phyloP scores from a whole-genome alignment of 164 flowering plant genomes.

The Protea cynaroides region DNA sequence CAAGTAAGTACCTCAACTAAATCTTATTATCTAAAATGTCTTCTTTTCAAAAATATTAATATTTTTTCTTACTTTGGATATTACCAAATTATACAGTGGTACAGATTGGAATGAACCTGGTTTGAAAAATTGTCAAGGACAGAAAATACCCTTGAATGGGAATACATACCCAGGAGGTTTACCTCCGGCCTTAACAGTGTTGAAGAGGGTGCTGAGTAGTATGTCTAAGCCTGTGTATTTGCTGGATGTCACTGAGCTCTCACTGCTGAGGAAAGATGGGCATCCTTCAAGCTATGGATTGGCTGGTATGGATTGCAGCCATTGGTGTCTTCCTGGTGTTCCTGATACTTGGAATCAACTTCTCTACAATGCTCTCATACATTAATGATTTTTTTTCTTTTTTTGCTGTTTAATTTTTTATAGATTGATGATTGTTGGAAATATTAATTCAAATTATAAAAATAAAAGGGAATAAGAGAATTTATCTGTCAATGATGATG shows the following conservation, averaged over 20 bases:
- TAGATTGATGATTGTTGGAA: too few relatives aligned
- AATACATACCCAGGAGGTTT: neutral
- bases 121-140: conserved; percentile 26
- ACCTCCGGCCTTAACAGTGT: neutral
- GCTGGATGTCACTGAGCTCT: neutral
- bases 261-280: neutral
- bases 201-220: neutral
- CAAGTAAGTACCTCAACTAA: neutral
- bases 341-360: conserved; percentile 61
- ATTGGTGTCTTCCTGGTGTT: conserved; percentile 65
- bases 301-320: conserved; percentile 53
- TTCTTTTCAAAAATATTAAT: neutral
- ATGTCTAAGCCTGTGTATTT: neutral
- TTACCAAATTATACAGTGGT: conserved; percentile 25
- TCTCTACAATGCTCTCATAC: conserved; percentile 4
- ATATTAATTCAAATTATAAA: too few relatives aligned
- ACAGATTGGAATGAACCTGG: conserved; percentile 26
- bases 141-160: conserved; percentile 9
- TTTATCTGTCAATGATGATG: too few relatives aligned
- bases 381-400: neutral
- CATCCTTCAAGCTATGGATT: conserved; percentile 21
- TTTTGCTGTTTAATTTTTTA: too few relatives aligned
- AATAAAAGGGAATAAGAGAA: too few relatives aligned
- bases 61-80: too few relatives aligned
- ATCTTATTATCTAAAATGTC: neutral